Conservation (phyloP, 2,329 filamentous ascomycete species). For the Phialophora tarda region DNA sequence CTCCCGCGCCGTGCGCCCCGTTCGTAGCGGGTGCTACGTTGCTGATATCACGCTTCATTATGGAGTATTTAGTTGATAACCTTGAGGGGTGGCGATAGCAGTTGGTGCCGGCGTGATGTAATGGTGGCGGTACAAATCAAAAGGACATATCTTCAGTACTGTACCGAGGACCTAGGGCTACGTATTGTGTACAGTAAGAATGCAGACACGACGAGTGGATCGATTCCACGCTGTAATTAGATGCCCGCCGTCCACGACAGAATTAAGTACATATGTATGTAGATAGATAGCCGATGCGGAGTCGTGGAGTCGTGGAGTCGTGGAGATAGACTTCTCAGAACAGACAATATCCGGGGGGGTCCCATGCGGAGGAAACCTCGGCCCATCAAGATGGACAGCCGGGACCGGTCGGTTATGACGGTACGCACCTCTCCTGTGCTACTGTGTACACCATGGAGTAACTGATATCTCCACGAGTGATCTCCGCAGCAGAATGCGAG, state of each 20-base stretch:
- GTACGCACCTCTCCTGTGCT: no score
- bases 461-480: no score
- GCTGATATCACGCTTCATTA: conserved; percentile 17
- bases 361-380: conserved; percentile 1
- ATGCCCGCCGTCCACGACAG: neutral
- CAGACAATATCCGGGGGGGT: neutral
- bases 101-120: no score
- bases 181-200: neutral
- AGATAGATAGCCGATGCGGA: neutral
- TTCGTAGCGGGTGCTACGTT: conserved; percentile 7
- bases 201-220: neutral
- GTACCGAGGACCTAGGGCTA: neutral
- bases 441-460: no score
- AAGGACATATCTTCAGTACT: no score
- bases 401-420: neutral
- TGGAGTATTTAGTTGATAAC: neutral
- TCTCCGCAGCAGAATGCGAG: no score
- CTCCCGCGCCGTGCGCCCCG: neutral
- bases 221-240: neutral
- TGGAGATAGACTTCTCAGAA: neutral
- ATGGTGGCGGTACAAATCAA: no score
- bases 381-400: neutral
- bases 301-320: neutral
- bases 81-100: neutral
- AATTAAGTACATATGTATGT: neutral